phyloP scores from a whole-genome alignment of 495 filamentous ascomycete species.

The Aspergillus campestris region DNA sequence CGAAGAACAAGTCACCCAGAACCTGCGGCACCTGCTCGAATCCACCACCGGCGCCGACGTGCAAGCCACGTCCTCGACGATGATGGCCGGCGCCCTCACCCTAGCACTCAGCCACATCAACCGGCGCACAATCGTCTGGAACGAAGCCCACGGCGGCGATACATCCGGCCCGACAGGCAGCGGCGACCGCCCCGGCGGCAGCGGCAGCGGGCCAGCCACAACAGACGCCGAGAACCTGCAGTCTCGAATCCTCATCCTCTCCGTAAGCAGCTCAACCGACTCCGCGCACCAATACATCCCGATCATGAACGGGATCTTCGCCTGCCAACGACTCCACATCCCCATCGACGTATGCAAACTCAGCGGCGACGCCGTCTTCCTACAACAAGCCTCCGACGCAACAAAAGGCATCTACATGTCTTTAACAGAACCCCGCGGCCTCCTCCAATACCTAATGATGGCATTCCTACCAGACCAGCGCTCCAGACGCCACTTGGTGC shows the following conservation, averaged over 20 bases:
- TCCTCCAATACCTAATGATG: slow-evolving; percentile 92
- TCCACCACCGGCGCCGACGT: slow-evolving; percentile 55
- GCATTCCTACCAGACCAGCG: slow-evolving; percentile 76
- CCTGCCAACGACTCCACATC: slow-evolving; percentile 72
- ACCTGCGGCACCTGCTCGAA: slow-evolving; percentile 59
- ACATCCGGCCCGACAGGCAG: slow-evolving; percentile 19
- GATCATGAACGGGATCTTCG: slow-evolving; percentile 96
- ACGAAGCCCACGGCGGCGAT: slow-evolving; percentile 36
- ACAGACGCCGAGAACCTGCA: slow-evolving; percentile 47
- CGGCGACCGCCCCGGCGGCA: slow-evolving; percentile 21
- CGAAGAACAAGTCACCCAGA: slow-evolving; percentile 65
- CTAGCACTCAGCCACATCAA: slow-evolving; percentile 85
- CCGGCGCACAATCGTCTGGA: slow-evolving; percentile 43
- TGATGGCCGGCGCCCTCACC: slow-evolving; percentile 86
- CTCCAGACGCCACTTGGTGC: slow-evolving; percentile 54
- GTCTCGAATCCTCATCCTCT: slow-evolving; percentile 82
- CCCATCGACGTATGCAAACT: slow-evolving; percentile 87
- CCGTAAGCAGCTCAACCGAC: slow-evolving; percentile 73
- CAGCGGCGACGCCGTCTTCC: slow-evolving; percentile 77
- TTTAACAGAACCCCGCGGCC: slow-evolving; percentile 51
- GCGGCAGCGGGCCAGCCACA: slow-evolving; percentile 25
- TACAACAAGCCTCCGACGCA: slow-evolving; percentile 89
- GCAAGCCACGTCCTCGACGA: slow-evolving; percentile 55
- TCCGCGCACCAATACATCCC: slow-evolving; percentile 89
- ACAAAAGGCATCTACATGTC: slow-evolving; percentile 83